Evolutionary conservation across 441 rosid species (phyloP), one percentile per base, ranked within the genome.

Genomic region (Brassica hybrid): DNA sequence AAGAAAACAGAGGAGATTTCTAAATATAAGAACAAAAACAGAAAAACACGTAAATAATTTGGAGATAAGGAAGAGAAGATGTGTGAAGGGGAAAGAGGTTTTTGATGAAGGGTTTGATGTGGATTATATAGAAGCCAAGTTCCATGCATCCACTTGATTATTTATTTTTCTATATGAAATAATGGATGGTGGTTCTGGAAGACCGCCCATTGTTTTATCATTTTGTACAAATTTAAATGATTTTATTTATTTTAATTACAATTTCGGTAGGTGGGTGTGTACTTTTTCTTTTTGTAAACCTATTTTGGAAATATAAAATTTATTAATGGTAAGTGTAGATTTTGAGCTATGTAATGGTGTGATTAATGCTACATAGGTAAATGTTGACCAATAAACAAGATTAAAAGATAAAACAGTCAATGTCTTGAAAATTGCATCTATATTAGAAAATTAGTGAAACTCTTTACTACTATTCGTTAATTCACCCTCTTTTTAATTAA

Each of bases 111-210:
- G 85, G 30, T 59, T 8, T 82, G 69, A 45, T 69, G 69, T 71
- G 79, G 81, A 75, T 79, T 84, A 81, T 81, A 83, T 82, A 84
- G 78, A 79, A 79, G 18, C 66, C 63, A 75, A 59, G 25, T 23
- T 2, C 2, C 25, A 23, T 23, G 25, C 25, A 23, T 23, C 25
- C 25, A 23, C 25, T 23, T 23, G 25, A 23, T 23, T 23, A 34
- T 23, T 23, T 23, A 23, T 23, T 23, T 23, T 23, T 21, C 13
- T 16, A 6, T 54, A 17, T 54, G 11, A 61, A 73, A 78, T 73
- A 78, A 78, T 68, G 66, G 74, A 73, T 73, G 74, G 81, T 78
- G 74, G 66, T 41, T 48, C 12, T 54, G 59, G 54, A 65, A 59
- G 62, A 6, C 54, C 64, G 76, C 80, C 69, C 73, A 72, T 72